phyloP scores from a whole-genome alignment of 2,329 filamentous ascomycete species.

The Colletotrichum plurivorum region DNA sequence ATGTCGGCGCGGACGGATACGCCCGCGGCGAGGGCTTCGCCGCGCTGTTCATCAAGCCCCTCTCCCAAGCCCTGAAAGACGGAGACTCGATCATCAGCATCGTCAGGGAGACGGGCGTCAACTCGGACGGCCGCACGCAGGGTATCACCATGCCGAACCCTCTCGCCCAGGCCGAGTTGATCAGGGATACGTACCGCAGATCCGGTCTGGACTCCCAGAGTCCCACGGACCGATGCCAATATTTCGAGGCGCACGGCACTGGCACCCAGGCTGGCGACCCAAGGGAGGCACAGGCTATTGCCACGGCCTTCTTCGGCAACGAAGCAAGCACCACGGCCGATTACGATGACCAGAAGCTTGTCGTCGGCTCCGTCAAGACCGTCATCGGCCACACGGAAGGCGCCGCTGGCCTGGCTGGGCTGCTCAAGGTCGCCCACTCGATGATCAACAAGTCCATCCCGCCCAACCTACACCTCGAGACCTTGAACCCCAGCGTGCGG shows the following conservation, averaged over 20 bases:
- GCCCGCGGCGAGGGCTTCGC: slow-evolving; percentile 62
- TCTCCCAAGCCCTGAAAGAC: slow-evolving; percentile 57
- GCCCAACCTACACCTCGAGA: slow-evolving; percentile 41
- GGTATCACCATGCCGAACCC: slow-evolving; percentile 56
- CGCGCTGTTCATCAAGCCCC: slow-evolving; percentile 58
- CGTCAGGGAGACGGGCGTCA: slow-evolving; percentile 54
- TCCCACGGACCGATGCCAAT: slow-evolving; percentile 53
- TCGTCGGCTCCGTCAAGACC: slow-evolving; percentile 46
- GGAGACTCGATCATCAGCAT: slow-evolving; percentile 52
- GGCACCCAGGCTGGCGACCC: slow-evolving; percentile 51
- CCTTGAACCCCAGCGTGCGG: slow-evolving; percentile 41
- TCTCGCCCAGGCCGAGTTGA: slow-evolving; percentile 55
- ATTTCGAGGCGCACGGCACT: slow-evolving; percentile 62
- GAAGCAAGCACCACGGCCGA: slow-evolving; percentile 43
- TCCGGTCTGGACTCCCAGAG: slow-evolving; percentile 53
- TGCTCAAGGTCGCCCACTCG: slow-evolving; percentile 41
- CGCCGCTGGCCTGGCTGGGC: slow-evolving; percentile 42
- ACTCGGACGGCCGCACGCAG: slow-evolving; percentile 57
- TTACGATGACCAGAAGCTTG: slow-evolving; percentile 41
- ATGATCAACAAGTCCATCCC: slow-evolving; percentile 41
- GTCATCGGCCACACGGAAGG: slow-evolving; percentile 43
- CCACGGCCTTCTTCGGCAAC: slow-evolving; percentile 47
- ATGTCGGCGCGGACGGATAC: slow-evolving; percentile 62
- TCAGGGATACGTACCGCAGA: slow-evolving; percentile 53
- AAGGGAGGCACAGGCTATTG: slow-evolving; percentile 45